A percentile compares a stretch with the other conserved stretches of the same genome.
These are phyloP conservation scores for Cladophialophora yegresii DNA, from an alignment of 2,329 filamentous ascomycete species.

Conservation along the genomic window DNA sequence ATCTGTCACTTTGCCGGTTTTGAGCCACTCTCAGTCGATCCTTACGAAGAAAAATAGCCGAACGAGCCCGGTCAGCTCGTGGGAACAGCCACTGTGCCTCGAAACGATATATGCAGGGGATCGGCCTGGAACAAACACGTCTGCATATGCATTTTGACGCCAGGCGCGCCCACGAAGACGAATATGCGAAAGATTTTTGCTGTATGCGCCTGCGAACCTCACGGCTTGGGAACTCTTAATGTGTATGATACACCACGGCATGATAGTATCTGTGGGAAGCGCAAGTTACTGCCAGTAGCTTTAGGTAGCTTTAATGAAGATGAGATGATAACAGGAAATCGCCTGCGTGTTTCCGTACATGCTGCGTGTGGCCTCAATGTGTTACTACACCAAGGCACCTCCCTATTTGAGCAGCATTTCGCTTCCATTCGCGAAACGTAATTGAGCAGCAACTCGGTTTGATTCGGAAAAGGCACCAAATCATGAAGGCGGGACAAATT, in stretches of 20 bases:
- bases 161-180: constrained; percentile 10
- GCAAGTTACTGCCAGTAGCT: neutral
- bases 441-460: neutral
- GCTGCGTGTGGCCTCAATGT: neutral
- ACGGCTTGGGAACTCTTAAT: constrained; percentile 23
- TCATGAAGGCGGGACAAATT: no score
- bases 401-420: no score
- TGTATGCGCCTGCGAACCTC: constrained; percentile 7
- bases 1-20: neutral
- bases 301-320: constrained; percentile 16
- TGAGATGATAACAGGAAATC: neutral
- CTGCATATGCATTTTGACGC: neutral
- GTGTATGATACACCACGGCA: constrained; percentile 28
- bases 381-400: neutral
- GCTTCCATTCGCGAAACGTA: no score
- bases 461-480: no score
- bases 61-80: neutral
- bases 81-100: neutral
- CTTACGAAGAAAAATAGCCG: neutral
- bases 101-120: neutral
- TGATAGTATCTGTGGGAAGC: constrained; percentile 2
- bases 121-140: neutral
- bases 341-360: neutral
- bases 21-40: constrained; percentile 3
- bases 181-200: constrained; percentile 12